phyloP scores from a whole-genome alignment of 2,329 filamentous ascomycete species.

The Talaromyces sp. region DNA sequence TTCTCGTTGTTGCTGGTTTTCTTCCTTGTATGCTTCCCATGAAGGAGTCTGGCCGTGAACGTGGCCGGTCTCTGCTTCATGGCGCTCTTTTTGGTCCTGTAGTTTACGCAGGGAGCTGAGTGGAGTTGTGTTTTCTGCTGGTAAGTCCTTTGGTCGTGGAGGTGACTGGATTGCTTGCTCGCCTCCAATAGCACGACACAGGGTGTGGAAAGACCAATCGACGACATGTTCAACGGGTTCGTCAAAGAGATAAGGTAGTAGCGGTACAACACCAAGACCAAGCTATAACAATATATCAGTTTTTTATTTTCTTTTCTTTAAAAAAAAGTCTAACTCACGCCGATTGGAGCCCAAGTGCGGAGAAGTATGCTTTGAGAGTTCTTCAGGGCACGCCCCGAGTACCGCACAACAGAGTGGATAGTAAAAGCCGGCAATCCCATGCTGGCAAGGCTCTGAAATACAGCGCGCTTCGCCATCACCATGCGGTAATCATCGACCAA shows the following conservation, averaged over 20 bases:
- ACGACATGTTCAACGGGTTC: constrained; percentile 88
- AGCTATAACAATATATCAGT: constrained; percentile 38
- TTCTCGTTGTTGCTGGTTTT: constrained; percentile 24
- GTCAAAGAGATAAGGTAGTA: constrained; percentile 80
- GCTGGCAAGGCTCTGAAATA: constrained; percentile 85
- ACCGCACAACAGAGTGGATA: constrained; percentile 87
- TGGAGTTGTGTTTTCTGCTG: constrained; percentile 15
- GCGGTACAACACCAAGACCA: constrained; percentile 70
- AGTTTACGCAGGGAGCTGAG: constrained; percentile 19
- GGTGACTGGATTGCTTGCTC: constrained; percentile 48
- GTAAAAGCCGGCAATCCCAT: constrained; percentile 95
- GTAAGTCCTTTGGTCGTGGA: constrained; percentile 19
- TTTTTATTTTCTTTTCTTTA: background rate
- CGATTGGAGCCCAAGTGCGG: constrained; percentile 86
- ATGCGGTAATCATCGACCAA: constrained; percentile 85
- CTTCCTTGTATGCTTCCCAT: constrained; percentile 32
- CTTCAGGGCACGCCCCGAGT: constrained; percentile 83
- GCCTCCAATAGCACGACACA: constrained; percentile 69
- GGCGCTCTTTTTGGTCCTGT: constrained; percentile 16
- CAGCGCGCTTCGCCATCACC: constrained; percentile 83
- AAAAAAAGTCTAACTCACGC: constrained; percentile 53
- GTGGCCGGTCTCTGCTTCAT: constrained; percentile 12
- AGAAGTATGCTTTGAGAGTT: constrained; percentile 69
- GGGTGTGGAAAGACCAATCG: constrained; percentile 84
- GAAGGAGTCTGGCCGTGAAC: constrained; percentile 15